phyloP scores from a whole-genome alignment of 2,329 filamentous ascomycete species.

The Xylaria sp. region DNA sequence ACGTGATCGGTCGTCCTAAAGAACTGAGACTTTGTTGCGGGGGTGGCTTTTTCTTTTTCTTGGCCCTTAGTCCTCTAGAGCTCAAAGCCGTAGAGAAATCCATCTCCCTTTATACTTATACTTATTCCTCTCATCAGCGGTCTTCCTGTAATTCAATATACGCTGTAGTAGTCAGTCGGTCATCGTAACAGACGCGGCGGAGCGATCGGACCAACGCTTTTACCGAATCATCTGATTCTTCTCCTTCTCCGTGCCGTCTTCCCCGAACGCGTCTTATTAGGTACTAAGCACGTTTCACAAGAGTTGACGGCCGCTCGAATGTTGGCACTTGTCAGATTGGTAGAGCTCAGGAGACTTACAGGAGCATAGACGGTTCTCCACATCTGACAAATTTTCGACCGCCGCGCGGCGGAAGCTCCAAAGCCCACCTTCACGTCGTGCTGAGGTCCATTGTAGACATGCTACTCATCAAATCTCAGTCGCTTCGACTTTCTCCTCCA shows the following conservation, averaged over 20 bases:
- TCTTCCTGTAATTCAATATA: neutral
- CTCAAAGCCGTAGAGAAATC: neutral
- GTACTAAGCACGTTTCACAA: too few species aligned
- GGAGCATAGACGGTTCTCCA: conserved; percentile 13
- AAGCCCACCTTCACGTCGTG: neutral
- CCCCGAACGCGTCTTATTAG: neutral
- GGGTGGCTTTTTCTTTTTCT: too few species aligned
- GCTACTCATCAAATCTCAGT: neutral
- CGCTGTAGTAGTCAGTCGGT: neutral
- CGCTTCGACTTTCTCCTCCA: neutral
- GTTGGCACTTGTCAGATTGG: conserved; percentile 4
- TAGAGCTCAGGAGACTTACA: neutral
- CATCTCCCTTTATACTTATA: conserved; percentile 20
- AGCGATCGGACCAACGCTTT: neutral
- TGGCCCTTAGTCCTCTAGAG: neutral
- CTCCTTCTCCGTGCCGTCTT: neutral
- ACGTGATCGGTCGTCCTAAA: neutral
- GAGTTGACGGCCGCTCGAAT: neutral
- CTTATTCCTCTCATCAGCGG: neutral
- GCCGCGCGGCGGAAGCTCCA: conserved; percentile 34
- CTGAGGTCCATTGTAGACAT: neutral
- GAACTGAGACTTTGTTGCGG: neutral
- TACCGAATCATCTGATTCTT: neutral
- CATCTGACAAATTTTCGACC: conserved; percentile 33
- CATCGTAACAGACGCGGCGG: conserved; percentile 21